phyloP scores from a whole-genome alignment of 176 grass and related monocot genomes.

The Hsuehochloa calcarea region DNA sequence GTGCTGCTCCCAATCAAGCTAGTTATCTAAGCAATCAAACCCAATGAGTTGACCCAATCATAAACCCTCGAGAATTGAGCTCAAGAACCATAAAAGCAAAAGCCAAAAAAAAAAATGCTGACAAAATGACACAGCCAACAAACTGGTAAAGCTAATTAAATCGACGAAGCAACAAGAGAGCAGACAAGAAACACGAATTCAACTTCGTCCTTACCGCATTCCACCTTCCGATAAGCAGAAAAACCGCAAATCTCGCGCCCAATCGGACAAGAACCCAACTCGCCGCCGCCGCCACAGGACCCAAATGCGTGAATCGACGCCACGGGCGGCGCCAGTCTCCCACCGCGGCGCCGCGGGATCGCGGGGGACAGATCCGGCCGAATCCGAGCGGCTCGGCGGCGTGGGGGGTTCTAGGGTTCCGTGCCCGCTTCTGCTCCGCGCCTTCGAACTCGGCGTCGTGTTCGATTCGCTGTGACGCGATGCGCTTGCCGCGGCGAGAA shows the following conservation, averaged over 20 bases:
- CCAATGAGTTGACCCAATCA: background rate
- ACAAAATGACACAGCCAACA: background rate
- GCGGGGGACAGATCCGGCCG: background rate
- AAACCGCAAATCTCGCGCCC: background rate
- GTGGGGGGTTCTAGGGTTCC: background rate
- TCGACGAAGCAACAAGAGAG: background rate
- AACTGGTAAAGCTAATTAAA: background rate
- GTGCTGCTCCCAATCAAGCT: background rate
- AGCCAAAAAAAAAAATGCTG: background rate
- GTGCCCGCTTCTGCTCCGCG: background rate
- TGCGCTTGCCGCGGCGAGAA: constrained; percentile 12
- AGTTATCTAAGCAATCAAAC: background rate
- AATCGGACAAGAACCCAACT: background rate
- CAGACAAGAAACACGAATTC: background rate
- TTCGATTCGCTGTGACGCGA: background rate
- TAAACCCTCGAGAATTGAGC: constrained; percentile 16
- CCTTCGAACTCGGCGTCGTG: background rate
- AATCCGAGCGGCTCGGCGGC: background rate
- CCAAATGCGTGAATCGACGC: background rate
- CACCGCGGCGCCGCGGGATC: background rate
- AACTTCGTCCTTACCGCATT: background rate
- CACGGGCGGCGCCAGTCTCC: background rate
- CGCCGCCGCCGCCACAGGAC: background rate
- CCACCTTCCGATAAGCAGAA: background rate
- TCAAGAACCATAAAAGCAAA: background rate